A percentile compares a stretch with the other conserved stretches of the same genome.
Conservation (phyloP, 345 rosid genomes). For the Arabidopsis suecica region DNA sequence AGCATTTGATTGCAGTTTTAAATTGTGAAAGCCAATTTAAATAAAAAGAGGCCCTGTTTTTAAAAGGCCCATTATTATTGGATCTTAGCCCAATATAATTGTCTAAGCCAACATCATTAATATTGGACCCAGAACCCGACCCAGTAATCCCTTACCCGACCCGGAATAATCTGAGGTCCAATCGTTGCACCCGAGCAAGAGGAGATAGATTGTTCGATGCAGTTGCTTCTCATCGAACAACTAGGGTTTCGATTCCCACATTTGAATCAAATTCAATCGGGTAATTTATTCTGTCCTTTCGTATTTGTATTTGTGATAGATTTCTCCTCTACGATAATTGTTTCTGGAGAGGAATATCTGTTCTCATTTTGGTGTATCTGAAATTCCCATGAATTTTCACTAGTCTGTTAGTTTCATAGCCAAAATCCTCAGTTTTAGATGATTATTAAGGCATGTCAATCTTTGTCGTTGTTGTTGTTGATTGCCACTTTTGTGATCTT, state of each 20-base stretch:
- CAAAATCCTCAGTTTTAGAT: neutral
- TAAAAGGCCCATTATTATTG: constrained; percentile 1
- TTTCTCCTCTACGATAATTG: neutral
- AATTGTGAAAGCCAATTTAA: neutral
- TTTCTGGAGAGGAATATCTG: neutral
- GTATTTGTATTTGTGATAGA: neutral
- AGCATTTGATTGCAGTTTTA: neutral
- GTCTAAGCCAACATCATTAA: neutral
- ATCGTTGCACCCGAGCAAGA: constrained; percentile 20
- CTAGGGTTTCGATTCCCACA: constrained; percentile 40
- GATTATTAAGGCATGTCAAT: neutral
- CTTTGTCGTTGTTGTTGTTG: neutral
- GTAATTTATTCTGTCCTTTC: constrained; percentile 19
- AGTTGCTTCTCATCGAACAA: constrained; percentile 14
- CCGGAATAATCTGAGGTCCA: constrained; percentile 43
- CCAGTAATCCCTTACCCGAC: constrained; percentile 31
- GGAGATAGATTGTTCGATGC: constrained; percentile 27
- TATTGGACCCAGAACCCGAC: constrained; percentile 12
- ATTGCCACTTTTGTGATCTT: constrained; percentile 5
- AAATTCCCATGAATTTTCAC: neutral
- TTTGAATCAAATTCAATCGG: constrained; percentile 24
- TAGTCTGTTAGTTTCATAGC: neutral
- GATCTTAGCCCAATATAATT: neutral
- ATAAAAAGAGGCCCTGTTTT: neutral
- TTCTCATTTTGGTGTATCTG: neutral